Evolutionary conservation across 2,329 filamentous ascomycete genomes (phyloP), one percentile per base, ranked within the genome.

Genomic region (Phaeoacremonium minimum): DNA sequence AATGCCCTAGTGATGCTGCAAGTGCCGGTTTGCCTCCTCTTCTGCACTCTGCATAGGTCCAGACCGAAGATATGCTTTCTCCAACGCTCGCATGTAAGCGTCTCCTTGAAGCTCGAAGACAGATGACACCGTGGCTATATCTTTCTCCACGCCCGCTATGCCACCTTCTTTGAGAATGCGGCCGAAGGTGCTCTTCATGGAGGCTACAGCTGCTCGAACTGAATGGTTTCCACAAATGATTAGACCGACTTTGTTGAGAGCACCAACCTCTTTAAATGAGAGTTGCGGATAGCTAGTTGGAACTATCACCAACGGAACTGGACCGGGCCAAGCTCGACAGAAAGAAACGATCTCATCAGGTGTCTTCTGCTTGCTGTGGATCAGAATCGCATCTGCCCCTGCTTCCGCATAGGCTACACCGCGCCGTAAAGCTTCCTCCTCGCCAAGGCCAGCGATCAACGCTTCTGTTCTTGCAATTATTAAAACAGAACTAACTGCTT

Each of bases 41-140:
- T n/a, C n/a, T n/a, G n/a, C n/a, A n/a, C n/a, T n/a, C n/a, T n/a
- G n/a, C n/a, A n/a, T n/a, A n/a, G n/a, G n/a, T n/a, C n/a, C n/a
- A n/a, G n/a, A n/a, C n/a, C n/a, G n/a, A n/a, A 11, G 34, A 32
- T 39, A 30, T 6, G 30, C 33, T 15, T 36, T 38, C 31, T 38
- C 32, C 4, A 33, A 6, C 7, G 20, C 32, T 15, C 32, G 32
- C 32, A 33, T 19, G 9, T 15, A 15, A 20, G 18, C 18, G 8
- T 33, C 32, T 15, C 32, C 32, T 17, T 33, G 32, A 6, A 33
- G 32, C 7, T 18, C 32, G 4, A 33, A 33, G 17, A 33, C 18
- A 5, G 20, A 18, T 8, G 18, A 33, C 9, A 33, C 32, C 1
- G 32, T 14, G 4, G 18, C n/a, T 7, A 33, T 22, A 2, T 33